phyloP scores from a whole-genome alignment of 2,329 filamentous ascomycete species.

The Fonsecaea multimorphosa region DNA sequence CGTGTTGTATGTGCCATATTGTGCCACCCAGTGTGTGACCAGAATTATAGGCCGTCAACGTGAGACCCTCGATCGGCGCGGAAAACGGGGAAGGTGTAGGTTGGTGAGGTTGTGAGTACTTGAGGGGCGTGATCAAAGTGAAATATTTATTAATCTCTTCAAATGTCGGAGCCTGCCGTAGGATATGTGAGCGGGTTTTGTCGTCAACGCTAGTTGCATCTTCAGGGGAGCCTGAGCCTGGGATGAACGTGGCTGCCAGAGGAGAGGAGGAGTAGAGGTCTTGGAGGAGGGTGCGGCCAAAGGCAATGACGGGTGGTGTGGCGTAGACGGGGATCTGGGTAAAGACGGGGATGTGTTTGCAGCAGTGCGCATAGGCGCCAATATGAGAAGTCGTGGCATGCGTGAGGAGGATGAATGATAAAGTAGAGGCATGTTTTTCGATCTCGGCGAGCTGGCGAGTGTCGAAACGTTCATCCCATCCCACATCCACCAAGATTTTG shows the following conservation, averaged over 20 bases:
- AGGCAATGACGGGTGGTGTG: slow-evolving; percentile 88
- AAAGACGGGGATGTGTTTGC: slow-evolving; percentile 93
- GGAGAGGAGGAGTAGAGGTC: slow-evolving; percentile 92
- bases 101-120: slow-evolving; percentile 96
- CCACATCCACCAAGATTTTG: slow-evolving; percentile 91
- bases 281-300: slow-evolving; percentile 87
- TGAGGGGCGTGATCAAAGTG: slow-evolving; percentile 84
- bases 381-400: slow-evolving; percentile 92
- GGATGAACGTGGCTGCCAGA: slow-evolving; percentile 82
- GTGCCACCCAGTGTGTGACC: slow-evolving; percentile 95
- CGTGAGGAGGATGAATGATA: slow-evolving; percentile 92
- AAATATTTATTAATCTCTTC: slow-evolving; percentile 95
- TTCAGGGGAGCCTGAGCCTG: slow-evolving; percentile 49
- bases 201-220: slow-evolving; percentile 55
- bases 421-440: slow-evolving; percentile 88
- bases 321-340: slow-evolving; percentile 92
- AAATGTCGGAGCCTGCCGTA: slow-evolving; percentile 72
- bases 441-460: slow-evolving; percentile 80
- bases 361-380: slow-evolving; percentile 93
- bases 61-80: slow-evolving; percentile 85
- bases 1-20: slow-evolving; percentile 98
- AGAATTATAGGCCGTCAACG: slow-evolving; percentile 94
- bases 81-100: slow-evolving; percentile 86
- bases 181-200: slow-evolving; percentile 55
- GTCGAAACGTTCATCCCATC: slow-evolving; percentile 94